phyloP scores from a whole-genome alignment of 768 basidiomycete species.

The Suillus spraguei region DNA sequence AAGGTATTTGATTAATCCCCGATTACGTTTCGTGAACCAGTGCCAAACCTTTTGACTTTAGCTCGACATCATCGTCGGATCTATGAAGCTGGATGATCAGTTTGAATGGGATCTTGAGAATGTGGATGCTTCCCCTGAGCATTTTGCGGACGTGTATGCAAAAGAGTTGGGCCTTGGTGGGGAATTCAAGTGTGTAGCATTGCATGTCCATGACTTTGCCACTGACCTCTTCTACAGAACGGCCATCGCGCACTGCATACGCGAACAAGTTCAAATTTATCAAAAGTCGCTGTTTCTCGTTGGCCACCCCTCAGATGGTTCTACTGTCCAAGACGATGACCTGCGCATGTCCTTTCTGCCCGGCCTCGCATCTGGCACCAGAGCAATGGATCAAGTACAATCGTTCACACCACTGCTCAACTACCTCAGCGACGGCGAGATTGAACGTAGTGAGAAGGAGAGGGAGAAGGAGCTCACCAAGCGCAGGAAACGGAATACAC shows the following conservation, averaged over 20 bases:
- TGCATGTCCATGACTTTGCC: neutral
- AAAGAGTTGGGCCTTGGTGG: constrained; percentile 87
- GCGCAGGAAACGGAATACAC: constrained; percentile 81
- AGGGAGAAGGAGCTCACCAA: constrained; percentile 91
- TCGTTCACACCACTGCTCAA: constrained; percentile 88
- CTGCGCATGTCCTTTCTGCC: constrained; percentile 89
- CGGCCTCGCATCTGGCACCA: constrained; percentile 66
- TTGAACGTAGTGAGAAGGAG: constrained; percentile 88
- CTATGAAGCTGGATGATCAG: constrained; percentile 91
- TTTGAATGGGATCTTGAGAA: constrained; percentile 98
- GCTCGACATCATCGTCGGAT: constrained; percentile 95
- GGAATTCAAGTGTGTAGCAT: constrained; percentile 80
- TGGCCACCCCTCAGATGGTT: constrained; percentile 83
- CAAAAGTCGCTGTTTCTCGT: constrained; percentile 91
- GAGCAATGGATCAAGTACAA: constrained; percentile 76
- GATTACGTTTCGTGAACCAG: constrained; percentile 7
- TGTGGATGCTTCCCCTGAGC: constrained; percentile 79
- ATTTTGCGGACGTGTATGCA: constrained; percentile 86
- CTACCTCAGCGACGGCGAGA: constrained; percentile 85
- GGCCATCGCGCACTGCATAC: constrained; percentile 92
- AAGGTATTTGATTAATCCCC: constrained; percentile 57
- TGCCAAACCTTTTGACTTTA: constrained; percentile 32
- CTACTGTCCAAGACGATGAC: constrained; percentile 84
- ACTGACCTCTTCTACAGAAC: constrained; percentile 56
- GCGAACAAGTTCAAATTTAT: constrained; percentile 92